Evolutionary conservation across 1,284 basidiomycete genomes (phyloP).

Genomic region (Omphalotus olearius): DNA sequence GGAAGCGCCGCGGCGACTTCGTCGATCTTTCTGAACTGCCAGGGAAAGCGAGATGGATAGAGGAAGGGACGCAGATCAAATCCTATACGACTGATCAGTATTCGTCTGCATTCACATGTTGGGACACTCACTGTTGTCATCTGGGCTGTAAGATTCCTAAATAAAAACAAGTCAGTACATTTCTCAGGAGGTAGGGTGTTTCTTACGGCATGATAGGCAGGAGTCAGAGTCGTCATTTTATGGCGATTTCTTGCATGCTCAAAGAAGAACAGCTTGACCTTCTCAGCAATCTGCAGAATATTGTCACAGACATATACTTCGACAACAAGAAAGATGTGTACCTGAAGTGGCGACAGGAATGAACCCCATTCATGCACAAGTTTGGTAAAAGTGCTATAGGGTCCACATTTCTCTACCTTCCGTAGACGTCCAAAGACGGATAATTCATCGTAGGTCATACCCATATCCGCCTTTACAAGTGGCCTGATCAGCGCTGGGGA

Average conservation of each 20-base stretch:
- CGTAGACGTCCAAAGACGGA: slow-evolving; percentile 90
- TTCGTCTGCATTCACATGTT: background rate
- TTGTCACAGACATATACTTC: background rate
- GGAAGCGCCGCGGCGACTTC: slow-evolving; percentile 71
- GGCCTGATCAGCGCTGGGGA: background rate
- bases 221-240: slow-evolving; percentile 99
- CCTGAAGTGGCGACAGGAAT: slow-evolving; percentile 75
- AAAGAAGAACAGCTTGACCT: slow-evolving; percentile 97
- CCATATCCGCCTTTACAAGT: slow-evolving; percentile 80
- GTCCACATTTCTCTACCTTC: slow-evolving; percentile 96
- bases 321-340: slow-evolving; percentile 25
- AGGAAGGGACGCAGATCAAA: slow-evolving; percentile 97
- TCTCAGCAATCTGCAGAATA: slow-evolving; percentile 78
- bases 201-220: slow-evolving; percentile 90
- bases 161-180: slow-evolving; percentile 4
- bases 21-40: slow-evolving; percentile 96
- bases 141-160: slow-evolving; percentile 92
- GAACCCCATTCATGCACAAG: slow-evolving; percentile 90
- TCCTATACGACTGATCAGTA: slow-evolving; percentile 40
- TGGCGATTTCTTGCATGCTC: slow-evolving; percentile 96
- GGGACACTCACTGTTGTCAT: slow-evolving; percentile 81
- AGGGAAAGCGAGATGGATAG: slow-evolving; percentile 91
- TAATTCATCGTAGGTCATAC: slow-evolving; percentile 98
- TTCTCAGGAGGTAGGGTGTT: background rate
- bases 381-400: slow-evolving; percentile 95